These are phyloP conservation scores for Globisporangium spiculum DNA, from an alignment of 352 stramenopile species.

Conservation along the genomic window DNA sequence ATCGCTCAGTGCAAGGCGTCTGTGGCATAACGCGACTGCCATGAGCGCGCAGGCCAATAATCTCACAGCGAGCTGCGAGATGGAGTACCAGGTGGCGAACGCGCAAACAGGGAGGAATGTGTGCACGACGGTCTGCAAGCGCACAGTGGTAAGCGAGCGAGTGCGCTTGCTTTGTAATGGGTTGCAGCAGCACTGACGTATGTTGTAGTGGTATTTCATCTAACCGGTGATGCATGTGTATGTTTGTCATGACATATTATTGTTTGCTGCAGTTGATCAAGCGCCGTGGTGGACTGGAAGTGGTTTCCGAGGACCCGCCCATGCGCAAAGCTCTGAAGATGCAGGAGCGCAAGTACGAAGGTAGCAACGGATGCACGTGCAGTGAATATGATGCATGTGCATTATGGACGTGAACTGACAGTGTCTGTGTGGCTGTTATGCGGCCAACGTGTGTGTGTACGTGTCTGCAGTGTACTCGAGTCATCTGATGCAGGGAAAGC, in stretches of 20 bases:
- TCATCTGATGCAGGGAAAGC: slow-evolving; percentile 51
- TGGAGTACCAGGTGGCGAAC: slow-evolving; percentile 63
- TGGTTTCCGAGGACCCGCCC: slow-evolving; percentile 46
- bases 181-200: not conserved
- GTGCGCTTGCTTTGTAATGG: too few relatives aligned
- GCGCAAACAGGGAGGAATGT: slow-evolving; percentile 47
- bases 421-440: not conserved
- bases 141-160: slow-evolving; percentile 26
- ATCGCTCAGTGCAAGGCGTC: not conserved
- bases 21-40: not conserved
- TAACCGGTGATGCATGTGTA: not conserved
- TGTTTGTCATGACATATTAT: not conserved
- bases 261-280: slow-evolving; percentile 31
- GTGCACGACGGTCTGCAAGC: slow-evolving; percentile 33
- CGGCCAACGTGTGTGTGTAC: not conserved
- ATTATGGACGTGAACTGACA: not conserved
- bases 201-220: not conserved
- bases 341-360: slow-evolving; percentile 44
- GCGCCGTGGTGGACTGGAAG: slow-evolving; percentile 50
- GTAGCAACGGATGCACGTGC: not conserved
- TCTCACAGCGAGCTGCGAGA: slow-evolving; percentile 26
- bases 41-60: not conserved
- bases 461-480: slow-evolving; percentile 55
- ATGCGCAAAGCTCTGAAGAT: slow-evolving; percentile 55
- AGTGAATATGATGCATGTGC: not conserved